A percentile compares a stretch with the other conserved stretches of the same genome.
Evolutionary conservation across 345 rosid genomes (phyloP).

Genomic region (Iberis pinnata): DNA sequence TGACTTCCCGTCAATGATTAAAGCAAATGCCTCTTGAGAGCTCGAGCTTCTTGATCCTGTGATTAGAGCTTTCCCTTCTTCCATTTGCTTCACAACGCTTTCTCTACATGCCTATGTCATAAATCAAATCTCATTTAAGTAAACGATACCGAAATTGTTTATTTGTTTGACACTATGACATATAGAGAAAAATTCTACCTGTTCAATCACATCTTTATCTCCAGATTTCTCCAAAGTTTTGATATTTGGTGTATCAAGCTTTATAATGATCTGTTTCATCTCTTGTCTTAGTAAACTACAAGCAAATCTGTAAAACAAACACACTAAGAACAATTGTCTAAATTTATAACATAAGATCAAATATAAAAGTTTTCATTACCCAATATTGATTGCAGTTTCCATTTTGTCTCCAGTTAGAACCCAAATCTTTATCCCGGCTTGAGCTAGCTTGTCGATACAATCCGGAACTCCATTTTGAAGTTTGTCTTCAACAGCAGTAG

Average conservation of each 20-base stretch:
- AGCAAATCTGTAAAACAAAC: conserved; percentile 48
- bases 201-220: conserved; percentile 57
- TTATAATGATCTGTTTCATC: conserved; percentile 81
- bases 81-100: conserved; percentile 54
- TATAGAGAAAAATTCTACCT: too few relatives aligned
- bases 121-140: too few relatives aligned
- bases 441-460: conserved; percentile 94
- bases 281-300: conserved; percentile 96
- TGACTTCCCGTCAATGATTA: conserved; percentile 87
- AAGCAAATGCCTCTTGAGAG: conserved; percentile 56
- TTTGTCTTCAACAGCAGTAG: conserved; percentile 94
- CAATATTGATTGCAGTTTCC: conserved; percentile 97
- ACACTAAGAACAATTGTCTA: conserved; percentile 2
- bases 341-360: not conserved
- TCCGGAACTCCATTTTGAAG: conserved; percentile 99
- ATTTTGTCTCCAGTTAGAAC: conserved; percentile 96
- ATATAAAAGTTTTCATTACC: conserved; percentile 36
- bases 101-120: conserved; percentile 58
- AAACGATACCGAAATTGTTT: too few relatives aligned
- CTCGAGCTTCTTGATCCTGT: conserved; percentile 36
- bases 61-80: conserved; percentile 46
- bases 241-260: conserved; percentile 59
- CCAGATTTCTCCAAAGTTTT: conserved; percentile 65
- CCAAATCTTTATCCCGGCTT: conserved; percentile 95
- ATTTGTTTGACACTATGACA: too few relatives aligned